Evolutionary conservation across 2,329 filamentous ascomycete genomes (phyloP).

Genomic region (Colletotrichum limetticola): DNA sequence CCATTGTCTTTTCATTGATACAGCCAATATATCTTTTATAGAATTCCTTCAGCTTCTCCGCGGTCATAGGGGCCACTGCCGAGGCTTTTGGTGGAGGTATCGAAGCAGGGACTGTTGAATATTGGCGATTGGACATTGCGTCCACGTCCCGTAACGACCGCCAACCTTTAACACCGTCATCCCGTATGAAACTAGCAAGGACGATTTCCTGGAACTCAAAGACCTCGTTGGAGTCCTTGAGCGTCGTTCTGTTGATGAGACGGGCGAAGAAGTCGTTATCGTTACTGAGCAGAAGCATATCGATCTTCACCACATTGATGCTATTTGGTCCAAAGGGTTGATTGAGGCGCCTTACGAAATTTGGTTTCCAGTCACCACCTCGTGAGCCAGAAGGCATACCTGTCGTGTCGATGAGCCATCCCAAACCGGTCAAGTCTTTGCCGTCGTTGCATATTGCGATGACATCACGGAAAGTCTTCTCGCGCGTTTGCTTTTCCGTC

Average conservation of each 20-base stretch:
- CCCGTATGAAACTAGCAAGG: not conserved
- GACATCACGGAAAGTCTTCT: no score
- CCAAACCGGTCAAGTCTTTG: no score
- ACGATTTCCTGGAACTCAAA: slow-evolving; percentile 12
- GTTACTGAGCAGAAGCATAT: not conserved
- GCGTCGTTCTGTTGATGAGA: not conserved
- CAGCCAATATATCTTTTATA: slow-evolving; percentile 44
- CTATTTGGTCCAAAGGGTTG: not conserved
- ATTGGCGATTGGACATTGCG: not conserved
- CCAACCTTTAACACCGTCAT: no score
- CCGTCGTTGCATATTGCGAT: no score
- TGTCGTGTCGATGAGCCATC: no score
- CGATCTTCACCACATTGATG: not conserved
- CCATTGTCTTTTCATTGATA: slow-evolving; percentile 45
- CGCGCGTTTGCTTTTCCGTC: no score
- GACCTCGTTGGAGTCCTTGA: not conserved
- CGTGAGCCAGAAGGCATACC: no score
- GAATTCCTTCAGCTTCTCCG: not conserved
- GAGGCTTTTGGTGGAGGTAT: no score
- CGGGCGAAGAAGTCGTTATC: not conserved
- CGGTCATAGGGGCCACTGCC: no score
- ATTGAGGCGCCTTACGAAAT: not conserved
- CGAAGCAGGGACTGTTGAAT: no score
- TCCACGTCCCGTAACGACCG: not conserved
- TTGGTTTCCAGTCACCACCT: no score